phyloP scores from a whole-genome alignment of 768 basidiomycete genomes.

The Phaeotremella fagi region DNA sequence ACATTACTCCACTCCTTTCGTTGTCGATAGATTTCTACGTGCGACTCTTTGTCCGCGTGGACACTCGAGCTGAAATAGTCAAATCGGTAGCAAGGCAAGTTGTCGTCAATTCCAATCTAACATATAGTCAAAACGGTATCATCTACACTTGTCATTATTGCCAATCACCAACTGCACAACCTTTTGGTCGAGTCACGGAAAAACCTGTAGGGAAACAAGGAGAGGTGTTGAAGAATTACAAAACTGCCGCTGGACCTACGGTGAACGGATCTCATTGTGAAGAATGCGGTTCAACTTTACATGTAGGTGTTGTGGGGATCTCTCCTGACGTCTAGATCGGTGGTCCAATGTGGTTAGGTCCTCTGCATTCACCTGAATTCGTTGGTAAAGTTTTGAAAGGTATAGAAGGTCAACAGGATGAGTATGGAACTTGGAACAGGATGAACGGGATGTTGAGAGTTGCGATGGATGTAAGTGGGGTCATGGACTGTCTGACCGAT shows the following conservation, averaged over 20 bases:
- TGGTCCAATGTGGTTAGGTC: slow-evolving; percentile 95
- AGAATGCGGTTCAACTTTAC: slow-evolving; percentile 71
- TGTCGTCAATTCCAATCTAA: neutral
- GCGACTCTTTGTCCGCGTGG: slow-evolving; percentile 77
- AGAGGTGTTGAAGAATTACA: slow-evolving; percentile 62
- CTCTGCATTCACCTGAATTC: slow-evolving; percentile 73
- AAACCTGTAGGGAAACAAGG: slow-evolving; percentile 58
- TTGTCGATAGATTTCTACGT: slow-evolving; percentile 97
- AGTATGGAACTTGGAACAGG: slow-evolving; percentile 71
- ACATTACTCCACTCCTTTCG: slow-evolving; percentile 75
- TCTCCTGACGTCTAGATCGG: slow-evolving; percentile 57
- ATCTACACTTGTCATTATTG: slow-evolving; percentile 83
- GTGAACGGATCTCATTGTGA: slow-evolving; percentile 62
- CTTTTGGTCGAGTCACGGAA: slow-evolving; percentile 69
- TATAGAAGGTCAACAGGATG: slow-evolving; percentile 58
- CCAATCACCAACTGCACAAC: slow-evolving; percentile 75
- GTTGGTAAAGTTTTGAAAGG: slow-evolving; percentile 69
- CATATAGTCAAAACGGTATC: slow-evolving; percentile 69
- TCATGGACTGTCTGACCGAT: neutral
- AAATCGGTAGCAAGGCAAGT: slow-evolving; percentile 66
- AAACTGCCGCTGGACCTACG: slow-evolving; percentile 63
- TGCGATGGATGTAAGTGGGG: slow-evolving; percentile 68
- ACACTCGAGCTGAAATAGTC: slow-evolving; percentile 69
- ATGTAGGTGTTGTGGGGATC: slow-evolving; percentile 56
- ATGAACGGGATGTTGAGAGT: slow-evolving; percentile 96